A percentile compares a stretch with the other conserved stretches of the same genome.
phyloP scores from a whole-genome alignment of 2,329 filamentous ascomycete genomes.

The Balansia obtecta region DNA sequence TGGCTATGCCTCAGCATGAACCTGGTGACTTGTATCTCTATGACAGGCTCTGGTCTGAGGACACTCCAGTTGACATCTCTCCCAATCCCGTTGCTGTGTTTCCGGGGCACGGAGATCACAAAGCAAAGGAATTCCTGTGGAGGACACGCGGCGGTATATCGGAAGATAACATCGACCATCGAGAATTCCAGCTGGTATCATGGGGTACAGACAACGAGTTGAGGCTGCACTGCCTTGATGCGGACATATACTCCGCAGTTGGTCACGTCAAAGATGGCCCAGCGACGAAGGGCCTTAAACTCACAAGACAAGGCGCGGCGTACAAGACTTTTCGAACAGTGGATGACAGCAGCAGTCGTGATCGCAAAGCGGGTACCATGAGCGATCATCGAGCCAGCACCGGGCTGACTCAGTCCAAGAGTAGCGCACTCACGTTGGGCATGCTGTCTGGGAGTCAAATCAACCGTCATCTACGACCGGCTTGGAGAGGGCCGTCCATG shows the following conservation, averaged over 20 bases:
- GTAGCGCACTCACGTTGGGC: constrained; percentile 30
- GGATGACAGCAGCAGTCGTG: constrained; percentile 43
- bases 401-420: constrained; percentile 27
- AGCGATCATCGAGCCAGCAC: constrained; percentile 42
- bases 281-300: constrained; percentile 50
- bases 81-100: constrained; percentile 44
- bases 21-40: constrained; percentile 79
- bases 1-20: constrained; percentile 87
- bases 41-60: constrained; percentile 43
- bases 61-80: constrained; percentile 30
- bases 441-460: constrained; percentile 24
- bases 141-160: constrained; percentile 58
- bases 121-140: constrained; percentile 90
- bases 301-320: constrained; percentile 71
- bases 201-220: constrained; percentile 84
- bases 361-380: constrained; percentile 49
- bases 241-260: constrained; percentile 51
- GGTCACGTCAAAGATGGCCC: constrained; percentile 60
- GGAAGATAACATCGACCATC: constrained; percentile 59
- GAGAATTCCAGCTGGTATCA: constrained; percentile 86
- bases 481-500: constrained; percentile 47
- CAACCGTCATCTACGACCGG: constrained; percentile 20
- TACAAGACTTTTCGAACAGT: constrained; percentile 79
- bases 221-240: constrained; percentile 61
- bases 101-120: constrained; percentile 47